Evolutionary conservation across 75 land plant genomes (phyloP).

Genomic region (Cunninghamia lanceolata): DNA sequence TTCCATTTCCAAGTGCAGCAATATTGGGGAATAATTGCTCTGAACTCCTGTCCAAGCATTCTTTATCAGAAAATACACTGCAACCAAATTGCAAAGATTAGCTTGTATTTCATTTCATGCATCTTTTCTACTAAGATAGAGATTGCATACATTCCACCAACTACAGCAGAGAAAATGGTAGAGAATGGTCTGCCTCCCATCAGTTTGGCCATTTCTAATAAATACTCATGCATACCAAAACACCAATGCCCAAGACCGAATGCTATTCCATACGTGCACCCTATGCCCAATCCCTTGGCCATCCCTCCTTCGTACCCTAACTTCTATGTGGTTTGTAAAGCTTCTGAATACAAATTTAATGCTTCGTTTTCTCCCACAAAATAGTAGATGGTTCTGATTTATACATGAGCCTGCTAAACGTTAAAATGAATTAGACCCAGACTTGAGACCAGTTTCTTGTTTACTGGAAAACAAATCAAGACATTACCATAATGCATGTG

Average conservation of each 20-base stretch:
- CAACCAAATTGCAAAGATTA: too few species aligned
- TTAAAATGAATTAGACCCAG: too few species aligned
- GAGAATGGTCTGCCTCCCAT: slow-evolving; percentile 88
- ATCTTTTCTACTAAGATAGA: too few species aligned
- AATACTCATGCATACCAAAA: slow-evolving; percentile 94
- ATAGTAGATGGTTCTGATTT: slow-evolving; percentile 87
- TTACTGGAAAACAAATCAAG: too few species aligned
- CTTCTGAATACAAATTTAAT: slow-evolving; percentile 60
- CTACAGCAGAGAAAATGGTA: slow-evolving; percentile 70
- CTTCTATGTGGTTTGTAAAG: slow-evolving; percentile 71
- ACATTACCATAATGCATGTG: too few species aligned
- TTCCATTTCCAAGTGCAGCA: slow-evolving; percentile 84
- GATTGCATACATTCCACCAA: too few species aligned
- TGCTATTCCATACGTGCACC: slow-evolving; percentile 86
- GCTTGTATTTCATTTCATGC: too few species aligned
- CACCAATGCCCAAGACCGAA: slow-evolving; percentile 93
- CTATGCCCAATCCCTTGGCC: slow-evolving; percentile 91
- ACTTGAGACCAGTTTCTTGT: too few species aligned
- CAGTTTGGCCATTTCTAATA: slow-evolving; percentile 62
- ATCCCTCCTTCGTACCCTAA: slow-evolving; percentile 85
- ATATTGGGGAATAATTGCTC: slow-evolving; percentile 87
- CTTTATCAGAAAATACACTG: neutral
- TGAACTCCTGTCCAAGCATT: slow-evolving; percentile 51
- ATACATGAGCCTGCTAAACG: too few species aligned
- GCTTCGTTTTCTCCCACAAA: slow-evolving; percentile 83